Conservation (phyloP, 192 early-diverging fungal species). For the Umbelopsis vinacea region DNA sequence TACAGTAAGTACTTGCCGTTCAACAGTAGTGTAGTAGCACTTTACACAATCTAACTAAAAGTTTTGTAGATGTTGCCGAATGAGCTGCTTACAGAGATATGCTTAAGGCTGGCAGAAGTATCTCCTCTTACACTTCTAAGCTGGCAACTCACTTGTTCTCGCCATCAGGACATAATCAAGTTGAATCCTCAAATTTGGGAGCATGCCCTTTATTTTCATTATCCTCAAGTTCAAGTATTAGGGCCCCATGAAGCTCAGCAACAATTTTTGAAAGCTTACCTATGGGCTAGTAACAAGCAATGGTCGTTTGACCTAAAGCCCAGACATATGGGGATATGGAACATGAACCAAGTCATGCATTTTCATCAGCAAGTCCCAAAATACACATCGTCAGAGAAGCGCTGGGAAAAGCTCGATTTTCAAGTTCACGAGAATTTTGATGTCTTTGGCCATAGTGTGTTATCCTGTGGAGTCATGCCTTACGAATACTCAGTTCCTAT, state of each 20-base stretch:
- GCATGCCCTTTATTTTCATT: not conserved
- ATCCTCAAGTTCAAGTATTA: not conserved
- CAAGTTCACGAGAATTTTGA: not conserved
- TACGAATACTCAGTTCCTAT: slow-evolving; percentile 2
- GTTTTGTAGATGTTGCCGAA: not conserved
- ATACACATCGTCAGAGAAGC: not conserved
- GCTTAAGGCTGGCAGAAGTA: not conserved
- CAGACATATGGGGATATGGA: not conserved
- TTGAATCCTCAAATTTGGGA: not conserved
- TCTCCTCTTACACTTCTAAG: not conserved
- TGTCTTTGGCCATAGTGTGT: not conserved
- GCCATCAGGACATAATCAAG: not conserved
- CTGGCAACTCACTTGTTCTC: not conserved
- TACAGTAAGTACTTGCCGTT: too few relatives aligned
- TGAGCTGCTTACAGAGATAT: not conserved
- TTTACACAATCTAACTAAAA: too few relatives aligned
- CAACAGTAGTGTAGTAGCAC: too few relatives aligned
- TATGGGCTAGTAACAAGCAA: not conserved
- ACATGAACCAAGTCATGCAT: not conserved
- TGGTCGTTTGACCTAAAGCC: not conserved
- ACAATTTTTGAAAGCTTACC: not conserved
- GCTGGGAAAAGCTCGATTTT: not conserved
- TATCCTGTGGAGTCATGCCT: slow-evolving; percentile 2
- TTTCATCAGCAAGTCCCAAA: not conserved
- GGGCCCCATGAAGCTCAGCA: not conserved